These are phyloP conservation scores for Rutidosis leptorrhynchoides DNA, from an alignment of 129 eudicot genomes.

Conservation along the genomic window DNA sequence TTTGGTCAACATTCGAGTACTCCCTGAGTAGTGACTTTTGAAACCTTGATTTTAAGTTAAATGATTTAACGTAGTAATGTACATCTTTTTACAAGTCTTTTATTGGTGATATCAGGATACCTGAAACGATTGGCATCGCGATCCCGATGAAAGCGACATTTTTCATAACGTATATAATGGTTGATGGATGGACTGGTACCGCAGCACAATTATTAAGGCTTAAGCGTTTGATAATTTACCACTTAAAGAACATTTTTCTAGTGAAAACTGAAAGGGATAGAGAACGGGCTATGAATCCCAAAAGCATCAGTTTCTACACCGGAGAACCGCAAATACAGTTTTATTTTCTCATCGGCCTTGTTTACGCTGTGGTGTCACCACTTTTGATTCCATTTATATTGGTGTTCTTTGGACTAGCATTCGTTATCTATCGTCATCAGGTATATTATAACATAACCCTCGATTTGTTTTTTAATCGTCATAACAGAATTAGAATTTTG, in stretches of 20 bases:
- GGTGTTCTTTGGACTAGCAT: constrained; percentile 77
- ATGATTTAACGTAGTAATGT: neutral
- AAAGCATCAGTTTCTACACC: constrained; percentile 78
- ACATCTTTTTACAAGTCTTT: neutral
- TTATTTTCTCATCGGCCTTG: constrained; percentile 85
- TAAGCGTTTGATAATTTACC: constrained; percentile 61
- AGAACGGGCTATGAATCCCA: constrained; percentile 88
- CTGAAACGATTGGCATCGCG: constrained; percentile 67
- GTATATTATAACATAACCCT: constrained; percentile 44
- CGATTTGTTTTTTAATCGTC: no score
- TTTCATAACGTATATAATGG: constrained; percentile 92
- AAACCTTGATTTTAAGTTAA: no score
- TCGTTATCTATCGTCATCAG: constrained; percentile 83
- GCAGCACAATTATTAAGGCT: constrained; percentile 85
- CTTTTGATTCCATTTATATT: constrained; percentile 75
- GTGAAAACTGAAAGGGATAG: constrained; percentile 94
- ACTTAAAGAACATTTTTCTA: constrained; percentile 71
- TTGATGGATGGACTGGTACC: constrained; percentile 97
- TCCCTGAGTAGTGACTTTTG: no score
- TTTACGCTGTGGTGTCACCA: constrained; percentile 88
- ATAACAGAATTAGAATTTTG: no score
- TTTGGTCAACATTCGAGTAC: no score
- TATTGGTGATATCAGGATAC: constrained; percentile 42
- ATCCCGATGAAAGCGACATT: constrained; percentile 96
- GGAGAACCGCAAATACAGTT: constrained; percentile 95